Base-by-base conservation (phyloP, 495 filamentous ascomycete species). In the Penicillium riverlandense region DNA sequence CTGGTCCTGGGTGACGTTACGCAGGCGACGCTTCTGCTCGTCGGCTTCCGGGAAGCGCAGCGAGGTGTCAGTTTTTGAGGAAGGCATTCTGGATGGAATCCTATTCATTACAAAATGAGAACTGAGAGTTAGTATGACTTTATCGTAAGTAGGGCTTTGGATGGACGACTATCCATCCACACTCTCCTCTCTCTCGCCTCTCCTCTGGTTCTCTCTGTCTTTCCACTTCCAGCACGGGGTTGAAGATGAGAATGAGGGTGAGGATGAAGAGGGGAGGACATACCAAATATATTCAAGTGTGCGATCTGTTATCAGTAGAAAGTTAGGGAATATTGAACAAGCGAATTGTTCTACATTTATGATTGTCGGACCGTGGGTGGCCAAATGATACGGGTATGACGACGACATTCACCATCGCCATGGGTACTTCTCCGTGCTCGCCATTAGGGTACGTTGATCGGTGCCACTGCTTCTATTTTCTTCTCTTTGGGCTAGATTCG, bases 21-120 rank as follows among this genome's bases (percentile, higher is more conserved):
- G 49, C 1, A 56, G 33, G 30, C 52, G 55, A n/a, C 52, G 55
- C n/a, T 55, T 45, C 27, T 62, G 55, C 30, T 54, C 44, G 11
- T 41, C 45, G 7, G 30, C 29, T 15, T 56, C 52, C n/a, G 59
- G 52, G 13, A 46, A 48, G 29, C 55, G 54, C 27, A 63, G 42
- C 10, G 52, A 40, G n/a, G 48, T 63, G 9, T 57, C 58, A 44
- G 52, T 55, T 47, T 63, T 63, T n/a, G 57, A 55, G 8, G 49
- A 38, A 27, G 62, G 50, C 62, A 66, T 66, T 13, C n/a, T 58
- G 46, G 22, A 22, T 22, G 22, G 22, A 22, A 5, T 15, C 10
- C 7, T 47, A 11, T 40, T 35, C 8, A 12, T 16, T 35, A 22
- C 22, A 6, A 22, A 22, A 22, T 22, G 4, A 22, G 22, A 22